These are phyloP conservation scores for Schwanniomyces polymorphus DNA, from an alignment of 805 yeast genomes.

Conservation along the genomic window DNA sequence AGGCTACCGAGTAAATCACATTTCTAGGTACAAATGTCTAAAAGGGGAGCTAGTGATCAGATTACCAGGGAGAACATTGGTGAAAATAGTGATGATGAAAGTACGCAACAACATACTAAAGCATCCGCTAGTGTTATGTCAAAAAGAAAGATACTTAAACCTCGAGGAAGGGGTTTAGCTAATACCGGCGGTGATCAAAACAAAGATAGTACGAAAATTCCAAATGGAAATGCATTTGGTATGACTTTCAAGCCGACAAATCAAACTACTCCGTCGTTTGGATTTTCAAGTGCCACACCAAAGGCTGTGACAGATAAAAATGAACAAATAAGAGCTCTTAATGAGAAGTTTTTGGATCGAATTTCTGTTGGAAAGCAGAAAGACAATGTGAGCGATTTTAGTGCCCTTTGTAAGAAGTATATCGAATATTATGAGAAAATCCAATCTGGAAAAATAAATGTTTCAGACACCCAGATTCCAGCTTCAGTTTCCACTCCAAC, in stretches of 20 bases:
- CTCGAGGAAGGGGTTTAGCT: conserved; percentile 32
- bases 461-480: neutral
- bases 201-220: neutral
- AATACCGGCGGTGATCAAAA: neutral
- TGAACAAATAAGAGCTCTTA: conserved; percentile 62
- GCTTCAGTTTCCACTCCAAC: neutral
- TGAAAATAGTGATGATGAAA: conserved; percentile 35
- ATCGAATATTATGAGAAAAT: conserved; percentile 44
- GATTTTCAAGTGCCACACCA: neutral
- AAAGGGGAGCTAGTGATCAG: conserved; percentile 68
- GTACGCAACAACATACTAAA: conserved; percentile 25
- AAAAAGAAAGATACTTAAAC: conserved; percentile 66
- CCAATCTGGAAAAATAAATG: conserved; percentile 1
- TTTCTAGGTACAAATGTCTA: conserved; percentile 45
- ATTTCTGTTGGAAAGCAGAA: conserved; percentile 40
- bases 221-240: neutral
- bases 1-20: neutral
- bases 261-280: neutral
- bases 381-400: conserved; percentile 56
- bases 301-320: conserved; percentile 27
- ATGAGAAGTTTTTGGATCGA: conserved; percentile 55
- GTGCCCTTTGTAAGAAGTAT: conserved; percentile 59
- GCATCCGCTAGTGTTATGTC: conserved; percentile 69
- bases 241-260: neutral
- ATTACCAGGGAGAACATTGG: conserved; percentile 50